Base-by-base conservation (phyloP, 2,329 filamentous ascomycete genomes). In the Beauveria sp. region DNA sequence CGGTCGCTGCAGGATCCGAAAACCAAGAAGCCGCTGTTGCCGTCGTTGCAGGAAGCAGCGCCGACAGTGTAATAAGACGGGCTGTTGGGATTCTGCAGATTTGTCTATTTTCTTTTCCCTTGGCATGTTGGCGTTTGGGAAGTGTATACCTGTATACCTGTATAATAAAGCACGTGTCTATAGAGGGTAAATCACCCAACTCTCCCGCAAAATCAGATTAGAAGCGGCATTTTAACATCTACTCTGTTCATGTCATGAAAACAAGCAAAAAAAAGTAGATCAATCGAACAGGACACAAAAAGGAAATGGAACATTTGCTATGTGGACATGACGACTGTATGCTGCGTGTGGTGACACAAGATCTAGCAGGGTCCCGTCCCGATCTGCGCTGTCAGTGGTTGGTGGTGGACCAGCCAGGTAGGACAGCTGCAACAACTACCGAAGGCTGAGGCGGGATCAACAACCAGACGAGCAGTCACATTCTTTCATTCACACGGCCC, bases 21-120 rank as follows among this genome's bases (percentile, higher is more conserved):
- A 72, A 84, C 82, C 43, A 84, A 84, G 65, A 74, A 78, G 67
- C 81, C 83, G 2, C 67, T 85, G 51, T 68, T 85, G 26, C 77
- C 80, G 26, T 72, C 69, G 20, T 60, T 74, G 55, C 73, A 74
- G 43, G 62, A 65, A 51, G 24, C 43, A 14, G 48, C 34, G 20
- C 65, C 68, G 20, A 66, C 69, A 38, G 5, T 6, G 18, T 28
- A 10, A 34, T 38, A 26, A 24, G 50, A 20, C 3, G 58, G 20
- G 14, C 24, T 10, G n/a, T 28, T 34, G 2, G 16, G 34, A 14
- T 10, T 38, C 12, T n/a, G 53, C 10, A 2, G n/a, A n/a, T 3
- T 7, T 42, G 31, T 7, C 16, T 6, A 18, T 22, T 24, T 5
- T 46, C 20, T 24, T 22, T 14, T 24, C 34, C 22, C 10, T 22